Evolutionary conservation across 306 rosid genomes (phyloP), one percentile per base, ranked within the genome.

Genomic region (Inga leiocalycina): DNA sequence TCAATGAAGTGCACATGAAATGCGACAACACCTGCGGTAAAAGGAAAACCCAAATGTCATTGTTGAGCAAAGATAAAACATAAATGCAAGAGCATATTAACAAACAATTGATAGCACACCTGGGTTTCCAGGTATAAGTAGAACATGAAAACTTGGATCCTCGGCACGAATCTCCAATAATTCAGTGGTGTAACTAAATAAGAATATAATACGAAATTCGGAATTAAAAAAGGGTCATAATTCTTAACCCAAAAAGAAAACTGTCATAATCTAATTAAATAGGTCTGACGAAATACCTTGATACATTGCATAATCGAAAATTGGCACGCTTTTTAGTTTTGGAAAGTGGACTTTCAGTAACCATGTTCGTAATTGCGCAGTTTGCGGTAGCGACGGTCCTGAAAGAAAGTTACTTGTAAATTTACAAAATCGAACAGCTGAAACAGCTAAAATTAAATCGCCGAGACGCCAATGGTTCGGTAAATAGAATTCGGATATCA

Each of bases 101-200:
- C 10, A 74, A 34, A 52, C 15, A 17, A 22, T 56, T 8, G 22
- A 84, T 14, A 76, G 69, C 83, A 77, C 57, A 91, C 99, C 99
- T 86, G 98, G 98, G 83, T 96, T 94, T 85, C 99, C 98, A 79
- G 97, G 97, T 81, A 96, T 80, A 74, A 96, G 61, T 67, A 93
- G 78, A 76, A 92, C 93, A 71, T 96, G 98, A 84, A 92, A 51
- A 57, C 59, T 82, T 76, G 99, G 97, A 88, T 89, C 84, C 35
- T 91, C 93, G 51, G 99, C 88, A 2, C 61, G 88, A 80, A 96
- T 92, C 94, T 94, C 97, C 89, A 92, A 88, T 61, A 94, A 72
- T 81, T 96, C 98, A 84, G 90, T 88, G 14, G 89, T 83, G 79
- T 57, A 70, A 87, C 99, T 96, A 80, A 44, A 74, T 72, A 85